phyloP scores from a whole-genome alignment of 2,329 filamentous ascomycete species.

The Arthrobotrys entomopaga region DNA sequence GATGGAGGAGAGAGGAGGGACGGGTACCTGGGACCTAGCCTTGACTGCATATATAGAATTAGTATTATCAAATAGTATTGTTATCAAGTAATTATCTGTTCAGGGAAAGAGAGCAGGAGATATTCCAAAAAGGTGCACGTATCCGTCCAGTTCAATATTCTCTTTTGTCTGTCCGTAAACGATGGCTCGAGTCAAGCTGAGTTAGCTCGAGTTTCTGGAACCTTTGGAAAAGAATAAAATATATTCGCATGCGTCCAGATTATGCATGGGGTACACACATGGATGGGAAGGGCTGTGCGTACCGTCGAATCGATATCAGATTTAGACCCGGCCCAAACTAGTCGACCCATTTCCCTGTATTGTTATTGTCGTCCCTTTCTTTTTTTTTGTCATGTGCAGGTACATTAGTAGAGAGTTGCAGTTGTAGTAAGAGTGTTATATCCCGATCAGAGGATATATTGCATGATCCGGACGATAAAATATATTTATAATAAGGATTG shows the following conservation, averaged over 20 bases:
- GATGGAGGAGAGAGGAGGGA: slow-evolving; percentile 10
- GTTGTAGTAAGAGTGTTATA: background rate
- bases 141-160: slow-evolving; percentile 17
- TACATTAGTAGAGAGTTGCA: background rate
- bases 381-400: background rate
- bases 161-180: slow-evolving; percentile 29
- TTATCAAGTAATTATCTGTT: too few relatives aligned
- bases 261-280: slow-evolving; percentile 5
- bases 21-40: background rate
- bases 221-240: background rate
- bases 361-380: too few relatives aligned
- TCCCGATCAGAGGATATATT: too few relatives aligned
- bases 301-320: too few relatives aligned
- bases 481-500: too few relatives aligned
- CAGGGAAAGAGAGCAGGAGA: background rate
- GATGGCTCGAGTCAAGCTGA: slow-evolving; percentile 5
- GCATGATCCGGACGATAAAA: too few relatives aligned
- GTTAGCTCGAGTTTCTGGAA: slow-evolving; percentile 31
- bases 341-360: too few relatives aligned
- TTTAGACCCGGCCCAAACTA: too few relatives aligned
- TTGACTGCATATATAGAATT: background rate
- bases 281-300: too few relatives aligned
- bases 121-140: slow-evolving; percentile 24
- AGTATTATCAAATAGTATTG: too few relatives aligned
- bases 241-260: slow-evolving; percentile 38